Evolutionary conservation across 805 yeast genomes (phyloP).

Genomic region (Wickerhamomyces subpelliculosus): DNA sequence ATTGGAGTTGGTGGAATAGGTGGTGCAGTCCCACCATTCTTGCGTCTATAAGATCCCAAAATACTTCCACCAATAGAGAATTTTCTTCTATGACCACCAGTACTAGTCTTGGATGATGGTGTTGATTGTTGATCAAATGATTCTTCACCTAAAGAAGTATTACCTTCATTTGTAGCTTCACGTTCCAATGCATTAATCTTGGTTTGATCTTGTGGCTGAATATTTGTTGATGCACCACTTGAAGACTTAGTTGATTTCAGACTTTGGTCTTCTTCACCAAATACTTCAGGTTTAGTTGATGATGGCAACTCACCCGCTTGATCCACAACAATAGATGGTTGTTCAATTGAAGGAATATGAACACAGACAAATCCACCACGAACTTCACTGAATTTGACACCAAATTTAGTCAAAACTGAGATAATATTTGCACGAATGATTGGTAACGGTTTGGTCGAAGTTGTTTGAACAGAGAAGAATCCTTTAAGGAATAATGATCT

Average conservation of each 20-base stretch:
- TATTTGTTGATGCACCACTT: conserved; percentile 9
- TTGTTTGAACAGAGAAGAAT: conserved; percentile 89
- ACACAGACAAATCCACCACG: conserved; percentile 90
- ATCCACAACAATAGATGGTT: neutral
- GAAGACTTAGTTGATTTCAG: conserved; percentile 8
- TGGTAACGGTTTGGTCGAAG: conserved; percentile 87
- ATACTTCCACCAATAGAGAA: conserved; percentile 57
- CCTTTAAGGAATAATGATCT: conserved; percentile 88
- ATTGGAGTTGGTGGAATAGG: conserved; percentile 51
- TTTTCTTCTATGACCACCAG: conserved; percentile 45
- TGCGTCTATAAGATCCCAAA: conserved; percentile 41
- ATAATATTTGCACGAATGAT: conserved; percentile 82
- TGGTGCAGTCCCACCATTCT: conserved; percentile 26
- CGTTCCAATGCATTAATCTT: conserved; percentile 2
- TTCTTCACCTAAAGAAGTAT: conserved; percentile 12
- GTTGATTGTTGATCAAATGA: conserved; percentile 14
- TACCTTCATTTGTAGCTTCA: conserved; percentile 7
- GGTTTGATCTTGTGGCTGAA: conserved; percentile 1
- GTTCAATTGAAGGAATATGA: conserved; percentile 44
- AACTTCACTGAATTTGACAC: conserved; percentile 80
- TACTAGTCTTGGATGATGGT: conserved; percentile 22
- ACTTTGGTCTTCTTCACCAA: conserved; percentile 3
- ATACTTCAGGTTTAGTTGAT: neutral
- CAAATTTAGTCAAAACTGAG: conserved; percentile 64
- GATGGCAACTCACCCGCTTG: neutral